phyloP scores from a whole-genome alignment of 148 eudicot genomes.

The Heliamphora exappendiculata region DNA sequence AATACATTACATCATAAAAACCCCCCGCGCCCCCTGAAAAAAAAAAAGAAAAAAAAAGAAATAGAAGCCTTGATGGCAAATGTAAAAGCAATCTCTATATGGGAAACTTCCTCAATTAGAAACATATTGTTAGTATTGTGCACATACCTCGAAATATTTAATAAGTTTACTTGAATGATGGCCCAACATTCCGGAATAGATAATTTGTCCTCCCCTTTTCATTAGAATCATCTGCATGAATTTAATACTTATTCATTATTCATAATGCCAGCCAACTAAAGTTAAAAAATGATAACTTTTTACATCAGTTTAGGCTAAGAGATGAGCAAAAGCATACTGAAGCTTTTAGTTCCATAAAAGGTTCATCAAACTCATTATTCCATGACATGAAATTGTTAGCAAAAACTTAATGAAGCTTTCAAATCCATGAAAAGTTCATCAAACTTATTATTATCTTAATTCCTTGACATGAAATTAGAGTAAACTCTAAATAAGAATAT shows the following conservation, averaged over 20 bases:
- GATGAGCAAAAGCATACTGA: neutral
- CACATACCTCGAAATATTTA: slow-evolving; percentile 40
- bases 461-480: neutral
- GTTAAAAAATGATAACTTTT: neutral
- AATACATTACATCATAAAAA: neutral
- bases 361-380: neutral
- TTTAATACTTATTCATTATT: neutral
- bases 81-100: neutral
- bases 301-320: neutral
- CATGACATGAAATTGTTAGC: too few relatives aligned
- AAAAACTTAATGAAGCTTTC: too few relatives aligned
- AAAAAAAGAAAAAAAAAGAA: too few relatives aligned
- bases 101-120: neutral
- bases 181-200: slow-evolving; percentile 42
- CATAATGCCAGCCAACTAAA: neutral
- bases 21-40: neutral
- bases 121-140: neutral
- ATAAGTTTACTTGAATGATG: slow-evolving; percentile 27
- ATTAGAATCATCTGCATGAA: slow-evolving; percentile 34
- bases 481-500: neutral
- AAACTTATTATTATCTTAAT: too few relatives aligned
- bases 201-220: slow-evolving; percentile 31
- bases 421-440: too few relatives aligned
- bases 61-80: neutral
- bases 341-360: neutral